Conservation (phyloP, 441 rosid species). For the Pelargonium cotyledonis region DNA sequence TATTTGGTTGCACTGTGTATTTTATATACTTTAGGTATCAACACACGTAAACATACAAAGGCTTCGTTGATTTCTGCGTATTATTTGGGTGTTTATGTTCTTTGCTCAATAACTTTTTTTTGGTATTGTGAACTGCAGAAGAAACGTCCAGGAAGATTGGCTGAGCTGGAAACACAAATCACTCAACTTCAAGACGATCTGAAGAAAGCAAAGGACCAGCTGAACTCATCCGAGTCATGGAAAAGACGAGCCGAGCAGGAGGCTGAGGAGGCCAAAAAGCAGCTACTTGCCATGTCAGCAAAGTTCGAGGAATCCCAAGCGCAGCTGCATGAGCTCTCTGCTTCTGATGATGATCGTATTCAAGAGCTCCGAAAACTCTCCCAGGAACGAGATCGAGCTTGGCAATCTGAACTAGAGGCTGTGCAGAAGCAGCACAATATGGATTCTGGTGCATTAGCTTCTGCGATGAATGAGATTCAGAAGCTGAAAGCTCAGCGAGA, state of each 20-base stretch:
- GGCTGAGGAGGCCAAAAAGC: constrained; percentile 68
- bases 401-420: constrained; percentile 96
- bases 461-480: constrained; percentile 81
- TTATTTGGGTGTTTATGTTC: too few species aligned
- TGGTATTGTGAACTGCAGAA: constrained; percentile 29
- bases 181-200: constrained; percentile 81
- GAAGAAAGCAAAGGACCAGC: constrained; percentile 68
- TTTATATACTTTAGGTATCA: too few species aligned
- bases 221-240: constrained; percentile 56
- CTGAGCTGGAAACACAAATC: constrained; percentile 66
- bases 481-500: constrained; percentile 76
- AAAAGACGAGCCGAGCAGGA: constrained; percentile 71
- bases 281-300: constrained; percentile 35
- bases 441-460: constrained; percentile 68
- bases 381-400: constrained; percentile 78
- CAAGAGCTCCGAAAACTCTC: constrained; percentile 78
- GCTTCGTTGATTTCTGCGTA: too few species aligned
- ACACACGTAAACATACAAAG: too few species aligned
- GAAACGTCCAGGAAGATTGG: constrained; percentile 53
- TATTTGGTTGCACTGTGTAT: too few species aligned
- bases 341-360: constrained; percentile 71
- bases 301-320: constrained; percentile 54
- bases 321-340: constrained; percentile 67
- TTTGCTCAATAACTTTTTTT: too few species aligned
- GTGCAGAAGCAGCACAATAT: constrained; percentile 73